Base-by-base conservation (phyloP, 257 asterid species). In the Thymus quinquecostatus region DNA sequence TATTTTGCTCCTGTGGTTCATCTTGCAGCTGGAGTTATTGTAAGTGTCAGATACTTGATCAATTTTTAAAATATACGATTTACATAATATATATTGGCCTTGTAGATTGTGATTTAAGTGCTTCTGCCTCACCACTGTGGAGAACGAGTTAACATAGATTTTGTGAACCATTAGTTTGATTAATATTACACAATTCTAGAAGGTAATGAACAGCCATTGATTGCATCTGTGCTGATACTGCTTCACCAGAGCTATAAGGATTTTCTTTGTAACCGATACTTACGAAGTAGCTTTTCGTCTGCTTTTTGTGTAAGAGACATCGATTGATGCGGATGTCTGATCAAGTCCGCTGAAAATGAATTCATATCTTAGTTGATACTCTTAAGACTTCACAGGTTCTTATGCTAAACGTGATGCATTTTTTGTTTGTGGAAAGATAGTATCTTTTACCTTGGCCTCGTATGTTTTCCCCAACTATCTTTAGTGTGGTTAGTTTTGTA, bases 21-120 rank as follows among this genome's bases (percentile, higher is more conserved):
- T 85, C 76, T 94, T 60, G 80, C 83, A 60, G 94, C 97, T 8
- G 99, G 92, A 76, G 77, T 89, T 92, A 76, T 88, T 77, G 98
- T 91, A 79, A 84, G 93, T 81, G 33, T 49, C 78, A 66, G 66
- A 62, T 53, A 59, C 36, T 74, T 58, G 45, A 28, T 75, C 38
- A 4, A 0, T 21, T 21, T 58, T 54, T 40, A 67, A 30, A 6
- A 2, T 28, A 8, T 34, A 34, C 59, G 63, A 64, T 38, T 61
- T 58, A n/a, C 64, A 47, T 53, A 12, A n/a, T 30, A 36, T 8
- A n/a, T 44, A 47, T 60, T 68, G 43, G 63, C 66, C 58, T 9
- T 14, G 56, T 32, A 53, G 68, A 78, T 33, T 47, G 59, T n/a
- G 41, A 60, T 30, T 45, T 5, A 47, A 65, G 33, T 61, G 48